A percentile compares a stretch with the other conserved stretches of the same genome.
phyloP scores from a whole-genome alignment of 768 basidiomycete species.

The Wakefieldia striispora region DNA sequence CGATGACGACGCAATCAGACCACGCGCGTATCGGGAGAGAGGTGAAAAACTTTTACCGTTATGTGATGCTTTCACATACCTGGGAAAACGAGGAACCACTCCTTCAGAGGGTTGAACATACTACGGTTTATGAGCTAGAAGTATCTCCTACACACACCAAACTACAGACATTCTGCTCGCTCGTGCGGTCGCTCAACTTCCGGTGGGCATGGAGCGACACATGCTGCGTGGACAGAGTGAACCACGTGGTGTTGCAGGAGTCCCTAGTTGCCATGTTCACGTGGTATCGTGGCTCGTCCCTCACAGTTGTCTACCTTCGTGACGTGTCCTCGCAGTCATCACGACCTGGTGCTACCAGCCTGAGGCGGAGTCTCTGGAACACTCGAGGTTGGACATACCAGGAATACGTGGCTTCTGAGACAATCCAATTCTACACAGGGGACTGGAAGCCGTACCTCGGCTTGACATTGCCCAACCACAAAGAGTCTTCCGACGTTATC shows the following conservation, averaged over 20 bases:
- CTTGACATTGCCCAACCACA: background rate
- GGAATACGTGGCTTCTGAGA: slow-evolving; percentile 2
- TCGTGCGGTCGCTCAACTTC: background rate
- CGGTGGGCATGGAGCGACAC: slow-evolving; percentile 12
- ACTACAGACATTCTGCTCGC: background rate
- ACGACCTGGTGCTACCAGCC: background rate
- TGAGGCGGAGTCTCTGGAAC: slow-evolving; percentile 3
- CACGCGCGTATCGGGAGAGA: background rate
- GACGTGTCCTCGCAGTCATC: background rate
- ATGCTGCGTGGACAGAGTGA: slow-evolving; percentile 1
- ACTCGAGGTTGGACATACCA: slow-evolving; percentile 12
- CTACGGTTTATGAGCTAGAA: slow-evolving; percentile 1
- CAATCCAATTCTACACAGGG: background rate
- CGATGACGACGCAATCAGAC: background rate
- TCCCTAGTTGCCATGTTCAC: slow-evolving; percentile 11
- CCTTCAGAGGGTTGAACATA: background rate
- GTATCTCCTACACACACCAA: background rate
- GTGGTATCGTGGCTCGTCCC: slow-evolving; percentile 7
- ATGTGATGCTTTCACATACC: slow-evolving; percentile 5
- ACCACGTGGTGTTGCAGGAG: background rate
- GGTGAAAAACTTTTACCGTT: slow-evolving; percentile 1
- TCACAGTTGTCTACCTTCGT: slow-evolving; percentile 4
- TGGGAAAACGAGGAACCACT: slow-evolving; percentile 1
- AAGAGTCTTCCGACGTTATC: background rate
- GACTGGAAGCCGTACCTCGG: slow-evolving; percentile 1